These are phyloP conservation scores for Candida sonorensis DNA, from an alignment of 805 yeast genomes.

Conservation along the genomic window DNA sequence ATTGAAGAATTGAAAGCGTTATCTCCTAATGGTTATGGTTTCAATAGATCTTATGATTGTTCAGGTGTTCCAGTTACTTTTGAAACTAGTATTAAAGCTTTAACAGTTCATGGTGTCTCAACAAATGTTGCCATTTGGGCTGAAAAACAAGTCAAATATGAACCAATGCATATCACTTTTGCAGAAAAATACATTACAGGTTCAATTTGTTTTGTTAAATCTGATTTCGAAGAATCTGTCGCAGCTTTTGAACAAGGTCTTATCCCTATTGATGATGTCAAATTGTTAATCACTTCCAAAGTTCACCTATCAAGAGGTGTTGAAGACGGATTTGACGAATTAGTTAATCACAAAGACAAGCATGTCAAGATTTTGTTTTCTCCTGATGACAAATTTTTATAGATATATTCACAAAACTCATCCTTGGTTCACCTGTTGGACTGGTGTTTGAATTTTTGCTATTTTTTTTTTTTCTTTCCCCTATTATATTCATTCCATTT, in stretches of 20 bases:
- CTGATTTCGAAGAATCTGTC: conserved; percentile 39
- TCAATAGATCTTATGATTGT: conserved; percentile 46
- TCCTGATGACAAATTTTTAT: conserved; percentile 20
- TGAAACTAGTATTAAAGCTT: conserved; percentile 32
- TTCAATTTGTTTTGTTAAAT: conserved; percentile 36
- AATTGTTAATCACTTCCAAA: conserved; percentile 32
- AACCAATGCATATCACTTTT: conserved; percentile 38
- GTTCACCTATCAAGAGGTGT: conserved; percentile 34
- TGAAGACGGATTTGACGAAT: conserved; percentile 34
- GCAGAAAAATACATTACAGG: conserved; percentile 39
- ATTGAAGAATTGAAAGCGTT: conserved; percentile 27
- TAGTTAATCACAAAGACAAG: conserved; percentile 35
- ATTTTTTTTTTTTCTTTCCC: not conserved
- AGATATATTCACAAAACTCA: too few species aligned
- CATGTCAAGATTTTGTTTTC: conserved; percentile 40
- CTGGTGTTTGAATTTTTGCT: not conserved
- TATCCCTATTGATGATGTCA: conserved; percentile 30
- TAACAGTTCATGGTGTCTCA: conserved; percentile 37
- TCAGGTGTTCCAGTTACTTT: conserved; percentile 45
- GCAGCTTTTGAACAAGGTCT: conserved; percentile 31
- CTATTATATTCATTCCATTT: too few species aligned
- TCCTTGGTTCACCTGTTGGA: too few species aligned
- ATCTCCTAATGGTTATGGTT: conserved; percentile 37
- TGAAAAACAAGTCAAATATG: conserved; percentile 35
- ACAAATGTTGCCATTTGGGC: conserved; percentile 47